Conservation (phyloP, 805 yeast species). For the Kazachstania taianensis region DNA sequence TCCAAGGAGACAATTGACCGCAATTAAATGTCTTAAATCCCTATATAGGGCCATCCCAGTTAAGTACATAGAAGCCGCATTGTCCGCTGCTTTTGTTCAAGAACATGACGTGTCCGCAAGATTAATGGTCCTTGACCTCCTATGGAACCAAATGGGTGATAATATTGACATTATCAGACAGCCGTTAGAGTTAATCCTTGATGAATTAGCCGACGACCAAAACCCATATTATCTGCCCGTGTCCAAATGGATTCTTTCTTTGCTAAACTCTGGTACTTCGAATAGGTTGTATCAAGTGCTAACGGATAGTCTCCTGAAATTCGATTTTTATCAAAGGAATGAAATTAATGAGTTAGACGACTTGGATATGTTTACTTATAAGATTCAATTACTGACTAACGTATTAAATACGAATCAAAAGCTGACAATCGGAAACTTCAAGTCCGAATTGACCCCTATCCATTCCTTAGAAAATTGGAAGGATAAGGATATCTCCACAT, state of each 20-base stretch:
- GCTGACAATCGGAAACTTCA: constrained; percentile 38
- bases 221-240: constrained; percentile 35
- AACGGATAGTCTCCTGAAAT: constrained; percentile 42
- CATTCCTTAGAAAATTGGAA: constrained; percentile 28
- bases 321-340: constrained; percentile 27
- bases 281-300: constrained; percentile 53
- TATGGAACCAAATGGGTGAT: constrained; percentile 66
- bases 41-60: constrained; percentile 45
- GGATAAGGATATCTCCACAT: constrained; percentile 44
- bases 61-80: constrained; percentile 60
- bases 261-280: constrained; percentile 42
- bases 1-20: constrained; percentile 54
- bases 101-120: constrained; percentile 32
- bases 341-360: constrained; percentile 43
- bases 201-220: constrained; percentile 41
- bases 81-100: constrained; percentile 45
- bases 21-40: constrained; percentile 53
- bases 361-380: constrained; percentile 51
- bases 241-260: constrained; percentile 39
- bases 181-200: constrained; percentile 61
- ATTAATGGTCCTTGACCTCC: constrained; percentile 45
- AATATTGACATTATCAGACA: constrained; percentile 33
- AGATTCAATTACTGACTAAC: constrained; percentile 41
- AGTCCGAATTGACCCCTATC: constrained; percentile 49
- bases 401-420: constrained; percentile 40